phyloP scores from a whole-genome alignment of 2,329 filamentous ascomycete genomes.

The Ambrosiella beaveri region DNA sequence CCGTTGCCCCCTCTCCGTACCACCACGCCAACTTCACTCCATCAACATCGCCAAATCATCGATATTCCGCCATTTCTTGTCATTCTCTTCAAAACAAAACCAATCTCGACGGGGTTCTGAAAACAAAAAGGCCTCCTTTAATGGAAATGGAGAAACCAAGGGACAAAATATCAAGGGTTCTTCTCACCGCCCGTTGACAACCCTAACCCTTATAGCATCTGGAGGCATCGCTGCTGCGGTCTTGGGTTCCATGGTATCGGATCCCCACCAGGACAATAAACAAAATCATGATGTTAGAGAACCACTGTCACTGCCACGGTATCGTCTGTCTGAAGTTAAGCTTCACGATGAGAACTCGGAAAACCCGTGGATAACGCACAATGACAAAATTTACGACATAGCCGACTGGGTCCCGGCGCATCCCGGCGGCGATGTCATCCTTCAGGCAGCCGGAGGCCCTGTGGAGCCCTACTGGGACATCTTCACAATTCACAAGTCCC shows the following conservation, averaged over 20 bases:
- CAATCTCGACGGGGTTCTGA: neutral
- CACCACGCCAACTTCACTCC: slow-evolving; percentile 7
- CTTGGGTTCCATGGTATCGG: slow-evolving; percentile 6
- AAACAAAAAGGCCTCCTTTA: neutral
- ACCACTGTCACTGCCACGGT: slow-evolving; percentile 28
- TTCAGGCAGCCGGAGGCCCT: slow-evolving; percentile 45
- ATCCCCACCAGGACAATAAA: neutral
- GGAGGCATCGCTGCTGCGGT: slow-evolving; percentile 6
- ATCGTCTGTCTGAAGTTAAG: slow-evolving; percentile 32
- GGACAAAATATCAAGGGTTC: too few relatives aligned
- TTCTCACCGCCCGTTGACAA: neutral
- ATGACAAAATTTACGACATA: slow-evolving; percentile 51
- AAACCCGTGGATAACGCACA: slow-evolving; percentile 46
- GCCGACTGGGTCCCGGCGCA: slow-evolving; percentile 50
- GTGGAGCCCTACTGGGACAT: slow-evolving; percentile 56
- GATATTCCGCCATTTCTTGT: neutral
- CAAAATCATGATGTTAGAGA: slow-evolving; percentile 18
- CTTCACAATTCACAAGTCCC: slow-evolving; percentile 49
- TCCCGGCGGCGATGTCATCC: slow-evolving; percentile 50
- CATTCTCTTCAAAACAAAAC: slow-evolving; percentile 3
- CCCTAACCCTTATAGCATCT: slow-evolving; percentile 13
- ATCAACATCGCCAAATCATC: neutral
- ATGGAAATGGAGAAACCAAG: neutral
- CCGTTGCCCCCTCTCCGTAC: slow-evolving; percentile 5
- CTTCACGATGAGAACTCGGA: slow-evolving; percentile 34